phyloP scores from a whole-genome alignment of 148 eudicot species.

The Heliamphora exappendiculata region DNA sequence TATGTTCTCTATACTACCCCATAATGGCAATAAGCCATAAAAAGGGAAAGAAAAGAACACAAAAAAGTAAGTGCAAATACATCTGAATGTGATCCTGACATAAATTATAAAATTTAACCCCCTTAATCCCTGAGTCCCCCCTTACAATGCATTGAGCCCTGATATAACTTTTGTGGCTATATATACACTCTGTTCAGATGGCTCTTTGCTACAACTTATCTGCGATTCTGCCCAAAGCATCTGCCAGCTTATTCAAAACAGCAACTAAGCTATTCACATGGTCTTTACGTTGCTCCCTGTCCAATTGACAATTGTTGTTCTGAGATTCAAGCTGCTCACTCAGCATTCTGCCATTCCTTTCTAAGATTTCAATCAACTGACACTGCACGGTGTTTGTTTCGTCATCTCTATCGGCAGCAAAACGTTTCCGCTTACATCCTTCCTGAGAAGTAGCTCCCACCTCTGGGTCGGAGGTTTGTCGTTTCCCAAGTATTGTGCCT shows the following conservation, averaged over 20 bases:
- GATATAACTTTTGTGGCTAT: background rate
- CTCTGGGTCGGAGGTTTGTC: slow-evolving; percentile 29
- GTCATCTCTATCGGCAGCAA: slow-evolving; percentile 29
- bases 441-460: slow-evolving; percentile 37
- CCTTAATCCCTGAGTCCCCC: slow-evolving; percentile 13
- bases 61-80: background rate
- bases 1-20: slow-evolving; percentile 12
- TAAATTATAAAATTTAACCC: background rate
- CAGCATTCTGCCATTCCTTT: slow-evolving; percentile 59
- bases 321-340: slow-evolving; percentile 69
- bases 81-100: slow-evolving; percentile 8
- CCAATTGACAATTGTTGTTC: slow-evolving; percentile 50
- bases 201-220: slow-evolving; percentile 62
- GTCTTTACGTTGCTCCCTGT: slow-evolving; percentile 75
- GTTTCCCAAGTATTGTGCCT: slow-evolving; percentile 39
- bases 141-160: too few relatives aligned
- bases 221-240: slow-evolving; percentile 79
- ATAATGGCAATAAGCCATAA: slow-evolving; percentile 14
- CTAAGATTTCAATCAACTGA: slow-evolving; percentile 52
- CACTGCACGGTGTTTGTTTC: slow-evolving; percentile 27
- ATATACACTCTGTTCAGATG: slow-evolving; percentile 14
- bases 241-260: slow-evolving; percentile 78
- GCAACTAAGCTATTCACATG: slow-evolving; percentile 53
- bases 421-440: slow-evolving; percentile 56
- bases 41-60: background rate